phyloP scores from a whole-genome alignment of 1,284 basidiomycete genomes.

The Porodaedalea pini region DNA sequence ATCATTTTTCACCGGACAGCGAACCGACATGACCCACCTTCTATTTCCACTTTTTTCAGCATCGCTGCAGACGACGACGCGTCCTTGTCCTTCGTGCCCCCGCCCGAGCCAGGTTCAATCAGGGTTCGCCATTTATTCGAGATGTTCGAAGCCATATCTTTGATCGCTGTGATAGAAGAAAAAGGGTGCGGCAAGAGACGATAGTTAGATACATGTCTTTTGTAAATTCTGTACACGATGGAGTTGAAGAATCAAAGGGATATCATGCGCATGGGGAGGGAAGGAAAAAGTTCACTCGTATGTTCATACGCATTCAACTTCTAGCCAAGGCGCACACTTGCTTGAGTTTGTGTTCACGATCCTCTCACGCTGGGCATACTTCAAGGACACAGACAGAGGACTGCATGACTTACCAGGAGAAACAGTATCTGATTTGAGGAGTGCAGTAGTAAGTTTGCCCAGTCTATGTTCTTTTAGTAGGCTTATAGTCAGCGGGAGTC shows the following conservation, averaged over 20 bases:
- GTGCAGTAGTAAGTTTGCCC: constrained; percentile 70
- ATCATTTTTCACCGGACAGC: constrained; percentile 16
- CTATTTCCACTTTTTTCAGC: constrained; percentile 44
- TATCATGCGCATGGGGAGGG: constrained; percentile 11
- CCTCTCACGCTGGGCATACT: background rate
- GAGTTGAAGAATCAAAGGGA: background rate
- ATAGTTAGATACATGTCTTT: constrained; percentile 70
- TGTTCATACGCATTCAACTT: background rate
- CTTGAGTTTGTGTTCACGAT: background rate
- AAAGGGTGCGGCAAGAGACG: constrained; percentile 35
- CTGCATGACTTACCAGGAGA: constrained; percentile 8
- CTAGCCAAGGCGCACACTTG: background rate
- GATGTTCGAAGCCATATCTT: constrained; percentile 84
- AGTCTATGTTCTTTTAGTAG: constrained; percentile 66
- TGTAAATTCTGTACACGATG: constrained; percentile 28
- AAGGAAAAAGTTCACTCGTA: background rate
- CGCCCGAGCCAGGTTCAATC: constrained; percentile 34
- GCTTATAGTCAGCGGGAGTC: constrained; percentile 68
- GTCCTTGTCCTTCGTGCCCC: constrained; percentile 25
- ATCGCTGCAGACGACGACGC: background rate
- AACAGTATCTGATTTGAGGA: constrained; percentile 28
- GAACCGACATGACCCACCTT: constrained; percentile 69
- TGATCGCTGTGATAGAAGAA: constrained; percentile 56
- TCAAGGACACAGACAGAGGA: background rate
- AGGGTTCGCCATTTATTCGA: constrained; percentile 75